Base-by-base conservation (phyloP, 2,329 filamentous ascomycete species). In the Magnaporthales sp. region DNA sequence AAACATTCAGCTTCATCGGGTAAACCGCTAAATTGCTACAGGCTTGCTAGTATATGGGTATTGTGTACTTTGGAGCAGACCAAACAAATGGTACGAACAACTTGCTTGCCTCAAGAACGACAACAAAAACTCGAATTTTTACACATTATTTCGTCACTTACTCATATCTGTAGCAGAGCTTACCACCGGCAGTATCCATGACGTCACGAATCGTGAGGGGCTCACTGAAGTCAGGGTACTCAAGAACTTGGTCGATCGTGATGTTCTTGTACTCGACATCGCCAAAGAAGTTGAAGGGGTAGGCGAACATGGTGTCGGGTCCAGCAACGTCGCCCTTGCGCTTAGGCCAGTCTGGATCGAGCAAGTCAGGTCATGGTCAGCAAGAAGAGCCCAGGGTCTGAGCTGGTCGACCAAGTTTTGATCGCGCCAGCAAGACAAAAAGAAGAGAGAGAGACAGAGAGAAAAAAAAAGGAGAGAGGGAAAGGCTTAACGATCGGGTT, bases 281-380 rank as follows among this genome's bases (percentile, higher is more conserved):
- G 54, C 26, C 19, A 31, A 66, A 29, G 11, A 60, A 22, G 64
- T 61, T 51, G 31, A 32, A 66, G 10, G 54, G 56, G 29, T 32
- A 27, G 15, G 51, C 30, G 51, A 22, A 62, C 51, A 60, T 38
- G 27, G 56, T 54, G 54, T 31, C 24, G 29, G 54, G 54, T 54
- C 64, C 54, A 30, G 26, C 38, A 22, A 61, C 22, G 64, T 66
- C 64, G 8, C 19, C 9, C 64, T 32, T 66, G 30, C 64, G 56
- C 54, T 15, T 32, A 30, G 64, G 38, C 31, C 30, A 60, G n/a
- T 60, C 64, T 32, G 31, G 19, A n/a, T 26, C 26, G 62, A 22
- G 30, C 30, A 22, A 31, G 9, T 7, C 29, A 24, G 5, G 62
- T 19, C 31, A 64, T 24, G 9, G 19, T 32, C 29, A 63, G n/a